Evolutionary conservation across 2,329 filamentous ascomycete species (phyloP), one percentile per base, ranked within the genome.

Genomic region (Seiridium cupressi): DNA sequence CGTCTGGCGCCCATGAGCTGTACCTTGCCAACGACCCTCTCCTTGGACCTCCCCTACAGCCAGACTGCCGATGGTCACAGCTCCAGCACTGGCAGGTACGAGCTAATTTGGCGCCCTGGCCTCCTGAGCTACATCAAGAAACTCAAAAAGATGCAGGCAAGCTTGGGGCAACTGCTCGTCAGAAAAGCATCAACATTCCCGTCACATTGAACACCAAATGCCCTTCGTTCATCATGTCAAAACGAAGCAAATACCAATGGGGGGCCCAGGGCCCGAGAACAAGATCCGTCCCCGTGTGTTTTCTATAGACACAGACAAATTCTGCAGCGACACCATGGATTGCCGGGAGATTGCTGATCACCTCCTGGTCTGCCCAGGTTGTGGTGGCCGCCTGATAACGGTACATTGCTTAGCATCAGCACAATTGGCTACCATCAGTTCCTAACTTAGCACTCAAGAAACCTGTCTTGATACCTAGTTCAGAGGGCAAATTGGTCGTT

Each of bases 301-400:
- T 26, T n/a, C 35, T 46, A 36, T 26, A 34, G 34, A 31, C 35
- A 44, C 44, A 26, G n/a, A 10, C 47, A 49, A 42, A 42, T 51
- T 51, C 44, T 26, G 26, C 38, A n/a, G 55, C 55, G 44, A 35
- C 31, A 35, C 46, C 35, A 26, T 34, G 44, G 35, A 49, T 31
- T 18, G 18, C 38, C 44, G 55, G 55, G 55, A 58, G 55, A 58
- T 58, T 58, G 55, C 55, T 51, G 36, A 51, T 58, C 46, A 32
- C 46, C 38, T 51, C 44, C 55, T 58, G 44, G 55, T 46, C 54
- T 18, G 26, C 42, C 10, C 35, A 48, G n/a, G 11, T 46, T n/a
- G n/a, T 46, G 44, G 18, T 31, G 53, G 32, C 49, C 49, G 26
- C 35, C 49, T n/a, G 18, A 18, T 34, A 44, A 38, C 13, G 42